Conservation (phyloP, 345 rosid genomes). For the Populus simonii region DNA sequence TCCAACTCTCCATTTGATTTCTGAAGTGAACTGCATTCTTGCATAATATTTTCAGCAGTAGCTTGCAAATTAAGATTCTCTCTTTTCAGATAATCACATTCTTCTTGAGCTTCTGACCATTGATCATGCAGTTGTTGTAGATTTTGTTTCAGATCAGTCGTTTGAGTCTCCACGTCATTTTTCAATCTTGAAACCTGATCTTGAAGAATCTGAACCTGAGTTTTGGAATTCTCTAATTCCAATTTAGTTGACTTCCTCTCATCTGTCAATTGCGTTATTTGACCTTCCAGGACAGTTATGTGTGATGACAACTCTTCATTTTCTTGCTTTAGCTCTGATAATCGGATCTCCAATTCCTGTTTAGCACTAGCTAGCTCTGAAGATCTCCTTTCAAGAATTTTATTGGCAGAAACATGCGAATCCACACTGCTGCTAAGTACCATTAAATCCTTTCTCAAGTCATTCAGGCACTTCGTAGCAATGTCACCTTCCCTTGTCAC, state of each 20-base stretch:
- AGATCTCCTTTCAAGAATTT: slow-evolving; percentile 36
- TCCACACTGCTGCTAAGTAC: slow-evolving; percentile 32
- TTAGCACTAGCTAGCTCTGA: slow-evolving; percentile 35
- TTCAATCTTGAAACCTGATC: slow-evolving; percentile 35
- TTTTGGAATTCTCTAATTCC: slow-evolving; percentile 31
- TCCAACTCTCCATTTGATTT: slow-evolving; percentile 33
- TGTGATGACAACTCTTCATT: slow-evolving; percentile 29
- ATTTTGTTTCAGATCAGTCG: slow-evolving; percentile 17
- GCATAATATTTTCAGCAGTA: slow-evolving; percentile 21
- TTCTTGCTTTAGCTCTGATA: slow-evolving; percentile 31
- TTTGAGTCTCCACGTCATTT: slow-evolving; percentile 25
- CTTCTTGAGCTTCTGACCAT: slow-evolving; percentile 31
- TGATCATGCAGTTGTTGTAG: slow-evolving; percentile 23
- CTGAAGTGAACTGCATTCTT: slow-evolving; percentile 34
- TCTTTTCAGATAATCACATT: slow-evolving; percentile 26
- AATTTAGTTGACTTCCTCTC: slow-evolving; percentile 28
- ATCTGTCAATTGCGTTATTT: slow-evolving; percentile 28
- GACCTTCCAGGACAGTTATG: slow-evolving; percentile 34
- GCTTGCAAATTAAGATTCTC: slow-evolving; percentile 29
- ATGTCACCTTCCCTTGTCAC: slow-evolving; percentile 32
- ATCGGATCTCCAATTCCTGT: slow-evolving; percentile 26
- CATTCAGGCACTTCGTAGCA: slow-evolving; percentile 41
- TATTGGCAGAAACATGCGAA: slow-evolving; percentile 41
- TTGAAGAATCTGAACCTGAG: slow-evolving; percentile 20
- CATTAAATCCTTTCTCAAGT: slow-evolving; percentile 36